A percentile compares a stretch with the other conserved stretches of the same genome.
Evolutionary conservation across 768 basidiomycete species (phyloP).

Genomic region (Dioszegia hungarica): DNA sequence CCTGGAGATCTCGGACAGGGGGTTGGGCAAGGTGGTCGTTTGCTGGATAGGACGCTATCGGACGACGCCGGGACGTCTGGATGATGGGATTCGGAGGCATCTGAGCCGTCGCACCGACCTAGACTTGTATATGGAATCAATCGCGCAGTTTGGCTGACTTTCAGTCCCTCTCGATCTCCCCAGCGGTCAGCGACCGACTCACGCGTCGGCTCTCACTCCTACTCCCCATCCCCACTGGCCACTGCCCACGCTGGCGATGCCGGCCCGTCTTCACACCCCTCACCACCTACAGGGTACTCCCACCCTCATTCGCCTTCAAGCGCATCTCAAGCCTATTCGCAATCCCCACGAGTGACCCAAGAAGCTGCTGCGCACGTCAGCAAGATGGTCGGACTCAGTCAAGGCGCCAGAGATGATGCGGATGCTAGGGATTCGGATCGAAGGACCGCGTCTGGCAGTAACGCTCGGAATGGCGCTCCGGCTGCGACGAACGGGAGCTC

Average conservation of each 20-base stretch:
- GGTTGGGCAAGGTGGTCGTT: too few relatives aligned
- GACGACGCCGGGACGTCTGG: too few relatives aligned
- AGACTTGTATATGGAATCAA: too few relatives aligned
- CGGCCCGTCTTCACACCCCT: background rate
- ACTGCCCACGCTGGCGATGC: background rate
- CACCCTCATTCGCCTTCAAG: background rate
- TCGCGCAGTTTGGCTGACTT: too few relatives aligned
- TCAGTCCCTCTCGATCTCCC: constrained; percentile 18
- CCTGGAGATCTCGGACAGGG: background rate
- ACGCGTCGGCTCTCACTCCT: background rate
- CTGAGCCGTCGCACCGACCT: too few relatives aligned
- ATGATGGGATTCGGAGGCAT: too few relatives aligned
- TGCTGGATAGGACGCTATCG: too few relatives aligned
- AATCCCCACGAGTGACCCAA: background rate
- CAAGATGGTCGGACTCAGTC: background rate
- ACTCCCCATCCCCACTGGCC: constrained; percentile 5
- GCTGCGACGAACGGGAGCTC: background rate
- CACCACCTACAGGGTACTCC: background rate
- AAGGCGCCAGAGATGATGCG: background rate
- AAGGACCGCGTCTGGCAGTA: background rate
- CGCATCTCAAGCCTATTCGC: background rate
- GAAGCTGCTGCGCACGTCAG: constrained; percentile 20
- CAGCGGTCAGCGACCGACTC: constrained; percentile 16
- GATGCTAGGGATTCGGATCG: background rate
- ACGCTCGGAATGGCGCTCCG: background rate